A percentile compares a stretch with the other conserved stretches of the same genome.
Evolutionary conservation across 2,329 filamentous ascomycete genomes (phyloP).

Genomic region (Calonectria pseudoreteaudii): DNA sequence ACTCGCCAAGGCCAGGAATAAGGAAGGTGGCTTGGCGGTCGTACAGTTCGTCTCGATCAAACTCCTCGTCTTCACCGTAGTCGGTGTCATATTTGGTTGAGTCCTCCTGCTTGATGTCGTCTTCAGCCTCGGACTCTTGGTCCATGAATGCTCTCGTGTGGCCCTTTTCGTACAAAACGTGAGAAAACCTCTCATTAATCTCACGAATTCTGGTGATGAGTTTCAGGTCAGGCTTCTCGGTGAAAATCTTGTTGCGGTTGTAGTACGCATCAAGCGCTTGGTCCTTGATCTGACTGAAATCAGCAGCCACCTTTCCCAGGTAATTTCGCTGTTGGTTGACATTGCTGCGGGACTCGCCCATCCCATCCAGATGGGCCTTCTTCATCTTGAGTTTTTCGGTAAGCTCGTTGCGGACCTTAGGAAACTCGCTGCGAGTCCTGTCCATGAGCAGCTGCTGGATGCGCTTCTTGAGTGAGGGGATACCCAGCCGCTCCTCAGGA

Average conservation of each 20-base stretch:
- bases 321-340: constrained; percentile 49
- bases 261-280: constrained; percentile 53
- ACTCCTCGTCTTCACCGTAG: neutral
- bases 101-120: neutral
- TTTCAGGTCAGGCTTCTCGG: constrained; percentile 36
- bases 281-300: constrained; percentile 44
- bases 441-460: constrained; percentile 54
- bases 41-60: constrained; percentile 32
- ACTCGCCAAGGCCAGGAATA: constrained; percentile 25
- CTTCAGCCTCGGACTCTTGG: neutral
- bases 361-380: constrained; percentile 31
- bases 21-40: constrained; percentile 1
- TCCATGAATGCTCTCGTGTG: constrained; percentile 31
- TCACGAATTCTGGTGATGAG: constrained; percentile 54
- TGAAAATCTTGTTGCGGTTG: constrained; percentile 45
- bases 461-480: constrained; percentile 48
- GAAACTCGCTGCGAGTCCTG: constrained; percentile 54
- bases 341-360: constrained; percentile 48
- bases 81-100: neutral
- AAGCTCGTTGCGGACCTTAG: constrained; percentile 50
- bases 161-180: constrained; percentile 38
- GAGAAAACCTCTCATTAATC: constrained; percentile 52
- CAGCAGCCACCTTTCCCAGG: constrained; percentile 48
- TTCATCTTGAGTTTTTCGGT: constrained; percentile 19
- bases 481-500: constrained; percentile 46